A percentile compares a stretch with the other conserved stretches of the same genome.
phyloP scores from a whole-genome alignment of 2,329 filamentous ascomycete genomes.

The Mycogone perniciosa region DNA sequence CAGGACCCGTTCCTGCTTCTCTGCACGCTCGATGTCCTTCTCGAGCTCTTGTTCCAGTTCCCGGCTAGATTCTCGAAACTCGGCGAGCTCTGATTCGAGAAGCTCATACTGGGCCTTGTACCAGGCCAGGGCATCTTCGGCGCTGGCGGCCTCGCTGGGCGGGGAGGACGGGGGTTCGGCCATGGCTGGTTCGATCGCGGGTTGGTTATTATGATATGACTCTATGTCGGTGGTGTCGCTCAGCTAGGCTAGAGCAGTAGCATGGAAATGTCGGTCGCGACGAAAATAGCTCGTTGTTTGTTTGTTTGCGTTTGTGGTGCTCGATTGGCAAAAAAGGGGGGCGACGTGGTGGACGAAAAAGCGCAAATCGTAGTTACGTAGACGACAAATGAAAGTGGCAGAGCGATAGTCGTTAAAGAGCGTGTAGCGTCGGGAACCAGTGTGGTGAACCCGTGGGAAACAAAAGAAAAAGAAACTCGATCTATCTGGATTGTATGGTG shows the following conservation, averaged over 20 bases:
- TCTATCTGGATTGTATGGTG: background rate
- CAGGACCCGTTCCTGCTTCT: conserved; percentile 81
- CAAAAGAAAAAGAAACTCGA: conserved; percentile 3
- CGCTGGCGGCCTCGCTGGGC: conserved; percentile 45
- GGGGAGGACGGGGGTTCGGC: conserved; percentile 58
- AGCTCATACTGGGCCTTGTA: conserved; percentile 96
- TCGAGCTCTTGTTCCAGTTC: conserved; percentile 93
- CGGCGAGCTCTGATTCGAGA: conserved; percentile 81
- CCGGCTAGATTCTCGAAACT: conserved; percentile 90
- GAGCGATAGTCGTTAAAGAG: conserved; percentile 4
- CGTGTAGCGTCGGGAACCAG: conserved; percentile 8
- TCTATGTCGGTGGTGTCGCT: too few species aligned
- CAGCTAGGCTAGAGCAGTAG: background rate
- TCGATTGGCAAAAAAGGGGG: background rate
- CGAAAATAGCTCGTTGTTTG: background rate
- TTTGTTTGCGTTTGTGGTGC: too few species aligned
- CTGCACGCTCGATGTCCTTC: conserved; percentile 90
- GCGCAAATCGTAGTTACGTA: background rate
- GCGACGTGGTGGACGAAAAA: background rate
- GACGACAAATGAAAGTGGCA: background rate
- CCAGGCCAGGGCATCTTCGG: conserved; percentile 77
- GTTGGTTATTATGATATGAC: background rate
- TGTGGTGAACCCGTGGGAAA: conserved; percentile 3
- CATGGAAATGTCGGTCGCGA: background rate
- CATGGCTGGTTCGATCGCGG: conserved; percentile 32